These are phyloP conservation scores for Boechera stricta DNA, from an alignment of 345 rosid species.

Conservation along the genomic window DNA sequence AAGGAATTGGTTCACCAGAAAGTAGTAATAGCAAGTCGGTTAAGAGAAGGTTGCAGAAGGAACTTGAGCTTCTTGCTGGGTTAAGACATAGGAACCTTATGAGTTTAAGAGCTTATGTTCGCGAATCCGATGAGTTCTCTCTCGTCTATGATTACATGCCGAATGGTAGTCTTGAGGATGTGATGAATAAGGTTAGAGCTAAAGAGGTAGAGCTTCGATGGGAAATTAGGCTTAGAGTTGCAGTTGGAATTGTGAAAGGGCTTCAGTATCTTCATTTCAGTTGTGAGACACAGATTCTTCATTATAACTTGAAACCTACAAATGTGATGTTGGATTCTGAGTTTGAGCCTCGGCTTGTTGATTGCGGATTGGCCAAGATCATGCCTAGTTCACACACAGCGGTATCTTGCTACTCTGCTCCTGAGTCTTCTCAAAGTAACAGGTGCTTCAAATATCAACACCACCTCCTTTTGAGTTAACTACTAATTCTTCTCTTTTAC, in stretches of 20 bases:
- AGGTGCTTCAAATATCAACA: slow-evolving; percentile 54
- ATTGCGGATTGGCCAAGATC: slow-evolving; percentile 74
- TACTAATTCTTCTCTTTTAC: slow-evolving; percentile 12
- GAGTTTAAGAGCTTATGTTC: slow-evolving; percentile 88
- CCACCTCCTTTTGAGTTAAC: slow-evolving; percentile 18
- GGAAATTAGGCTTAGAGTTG: slow-evolving; percentile 86
- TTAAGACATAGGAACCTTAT: slow-evolving; percentile 82
- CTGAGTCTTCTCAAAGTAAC: slow-evolving; percentile 74
- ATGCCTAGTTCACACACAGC: slow-evolving; percentile 60
- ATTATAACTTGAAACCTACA: slow-evolving; percentile 78
- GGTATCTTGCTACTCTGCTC: slow-evolving; percentile 66
- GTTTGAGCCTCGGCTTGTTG: slow-evolving; percentile 82
- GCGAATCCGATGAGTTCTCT: slow-evolving; percentile 70
- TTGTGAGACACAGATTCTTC: slow-evolving; percentile 74
- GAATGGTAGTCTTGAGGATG: slow-evolving; percentile 83
- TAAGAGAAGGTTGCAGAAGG: slow-evolving; percentile 78
- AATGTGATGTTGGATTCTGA: slow-evolving; percentile 96
- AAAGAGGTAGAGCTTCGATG: slow-evolving; percentile 73
- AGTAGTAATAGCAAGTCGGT: slow-evolving; percentile 63
- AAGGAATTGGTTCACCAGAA: slow-evolving; percentile 53
- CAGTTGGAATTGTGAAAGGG: slow-evolving; percentile 89
- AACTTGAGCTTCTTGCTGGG: slow-evolving; percentile 79
- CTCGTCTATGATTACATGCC: slow-evolving; percentile 85
- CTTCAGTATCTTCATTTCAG: slow-evolving; percentile 80
- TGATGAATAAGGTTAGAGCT: slow-evolving; percentile 70